Evolutionary conservation across 768 basidiomycete species (phyloP).

Genomic region (Postia placenta): DNA sequence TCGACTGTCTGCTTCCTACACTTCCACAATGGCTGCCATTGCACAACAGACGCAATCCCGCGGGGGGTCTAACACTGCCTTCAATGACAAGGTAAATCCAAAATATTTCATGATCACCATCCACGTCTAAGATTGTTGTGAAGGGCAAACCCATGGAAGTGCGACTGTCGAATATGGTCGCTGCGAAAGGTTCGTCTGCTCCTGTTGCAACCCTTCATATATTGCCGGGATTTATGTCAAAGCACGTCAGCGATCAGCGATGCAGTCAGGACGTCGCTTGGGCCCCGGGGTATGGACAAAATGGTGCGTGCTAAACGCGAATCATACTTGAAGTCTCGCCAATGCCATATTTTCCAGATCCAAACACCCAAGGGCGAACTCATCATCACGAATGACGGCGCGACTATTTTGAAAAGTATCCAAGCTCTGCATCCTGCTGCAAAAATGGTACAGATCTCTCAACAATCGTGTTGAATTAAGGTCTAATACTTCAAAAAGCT

Average conservation of each 20-base stretch:
- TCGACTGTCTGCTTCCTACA: background rate
- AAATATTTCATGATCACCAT: constrained; percentile 24
- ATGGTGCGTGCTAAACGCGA: constrained; percentile 54
- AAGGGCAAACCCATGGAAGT: constrained; percentile 99
- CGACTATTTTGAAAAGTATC: constrained; percentile 93
- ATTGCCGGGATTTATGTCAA: background rate
- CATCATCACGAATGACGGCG: constrained; percentile 97
- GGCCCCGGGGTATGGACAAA: constrained; percentile 99
- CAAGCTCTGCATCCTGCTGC: constrained; percentile 97
- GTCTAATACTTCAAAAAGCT: constrained; percentile 44
- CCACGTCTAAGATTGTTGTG: constrained; percentile 1
- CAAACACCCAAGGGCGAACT: constrained; percentile 96
- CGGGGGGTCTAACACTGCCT: constrained; percentile 35
- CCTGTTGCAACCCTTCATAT: constrained; percentile 12
- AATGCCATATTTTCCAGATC: constrained; percentile 49
- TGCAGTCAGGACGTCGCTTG: constrained; percentile 93
- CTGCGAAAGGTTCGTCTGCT: constrained; percentile 93
- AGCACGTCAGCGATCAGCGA: constrained; percentile 78
- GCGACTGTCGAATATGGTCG: constrained; percentile 94
- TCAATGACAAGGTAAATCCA: constrained; percentile 73
- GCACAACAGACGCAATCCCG: constrained; percentile 1
- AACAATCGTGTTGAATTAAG: background rate
- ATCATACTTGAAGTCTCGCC: background rate
- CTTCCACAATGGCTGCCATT: constrained; percentile 21
- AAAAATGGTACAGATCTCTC: constrained; percentile 68